Evolutionary conservation across 495 filamentous ascomycete genomes (phyloP).

Genomic region (Aspergillus homomorphus): DNA sequence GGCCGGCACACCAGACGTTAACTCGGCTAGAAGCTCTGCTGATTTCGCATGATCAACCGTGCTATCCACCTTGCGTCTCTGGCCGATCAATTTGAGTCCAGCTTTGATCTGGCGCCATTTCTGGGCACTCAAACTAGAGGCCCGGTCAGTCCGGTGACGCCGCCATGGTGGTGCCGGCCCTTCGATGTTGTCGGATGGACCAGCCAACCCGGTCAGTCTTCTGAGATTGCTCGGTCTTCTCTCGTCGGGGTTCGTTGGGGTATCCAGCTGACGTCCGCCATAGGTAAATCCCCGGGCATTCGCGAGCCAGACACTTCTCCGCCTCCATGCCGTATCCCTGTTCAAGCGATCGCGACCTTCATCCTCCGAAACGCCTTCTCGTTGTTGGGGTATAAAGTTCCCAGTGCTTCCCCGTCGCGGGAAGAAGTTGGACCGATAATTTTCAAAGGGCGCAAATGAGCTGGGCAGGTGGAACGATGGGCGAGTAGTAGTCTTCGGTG

Average conservation of each 20-base stretch:
- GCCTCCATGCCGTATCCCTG: constrained; percentile 54
- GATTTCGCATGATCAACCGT: constrained; percentile 92
- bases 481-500: constrained; percentile 48
- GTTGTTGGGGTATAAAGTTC: constrained; percentile 59
- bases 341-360: constrained; percentile 76
- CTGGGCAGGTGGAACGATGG: constrained; percentile 46
- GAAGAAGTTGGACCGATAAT: constrained; percentile 52
- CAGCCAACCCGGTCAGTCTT: constrained; percentile 69
- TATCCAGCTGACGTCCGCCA: constrained; percentile 40
- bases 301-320: constrained; percentile 53
- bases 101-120: constrained; percentile 87
- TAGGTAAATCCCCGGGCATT: constrained; percentile 57
- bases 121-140: constrained; percentile 74
- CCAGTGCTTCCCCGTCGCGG: constrained; percentile 65
- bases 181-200: constrained; percentile 53
- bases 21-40: constrained; percentile 91
- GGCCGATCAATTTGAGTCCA: constrained; percentile 76
- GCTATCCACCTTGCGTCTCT: constrained; percentile 72
- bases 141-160: constrained; percentile 53
- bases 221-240: constrained; percentile 69
- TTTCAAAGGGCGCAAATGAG: constrained; percentile 48
- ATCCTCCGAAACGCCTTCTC: constrained; percentile 79
- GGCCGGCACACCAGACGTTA: constrained; percentile 86
- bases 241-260: constrained; percentile 39
- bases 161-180: constrained; percentile 49